Conservation (phyloP, 179 eudicot genomes). For the Silene noctiflora region DNA sequence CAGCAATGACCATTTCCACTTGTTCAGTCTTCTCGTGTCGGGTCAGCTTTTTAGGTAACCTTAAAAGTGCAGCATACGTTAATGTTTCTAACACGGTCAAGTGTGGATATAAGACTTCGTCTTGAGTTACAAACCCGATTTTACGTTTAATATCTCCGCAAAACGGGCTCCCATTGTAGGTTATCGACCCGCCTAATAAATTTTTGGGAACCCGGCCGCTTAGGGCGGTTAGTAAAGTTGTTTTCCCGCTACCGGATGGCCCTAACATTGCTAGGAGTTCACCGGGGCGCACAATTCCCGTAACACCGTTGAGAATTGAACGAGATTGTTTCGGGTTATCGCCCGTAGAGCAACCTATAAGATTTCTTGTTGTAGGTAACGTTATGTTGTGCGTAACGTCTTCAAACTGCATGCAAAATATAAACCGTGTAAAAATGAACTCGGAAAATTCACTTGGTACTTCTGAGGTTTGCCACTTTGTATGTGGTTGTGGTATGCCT, state of each 20-base stretch:
- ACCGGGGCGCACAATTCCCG: conserved; percentile 59
- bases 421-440: background rate
- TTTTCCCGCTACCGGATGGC: conserved; percentile 80
- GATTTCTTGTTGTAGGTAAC: conserved; percentile 16
- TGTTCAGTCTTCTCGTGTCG: conserved; percentile 45
- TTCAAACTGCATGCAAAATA: conserved; percentile 49
- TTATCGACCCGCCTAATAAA: conserved; percentile 42
- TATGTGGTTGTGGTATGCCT: no score
- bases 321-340: conserved; percentile 37
- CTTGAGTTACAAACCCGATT: conserved; percentile 69
- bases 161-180: conserved; percentile 53
- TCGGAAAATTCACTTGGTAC: no score
- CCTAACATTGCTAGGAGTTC: conserved; percentile 78
- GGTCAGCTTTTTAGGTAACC: conserved; percentile 44
- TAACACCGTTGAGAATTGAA: conserved; percentile 45
- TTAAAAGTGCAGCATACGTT: conserved; percentile 51
- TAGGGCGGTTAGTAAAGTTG: conserved; percentile 65
- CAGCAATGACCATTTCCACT: conserved; percentile 41
- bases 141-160: conserved; percentile 49
- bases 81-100: conserved; percentile 65
- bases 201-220: conserved; percentile 52
- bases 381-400: conserved; percentile 52
- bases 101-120: conserved; percentile 68
- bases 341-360: conserved; percentile 23
- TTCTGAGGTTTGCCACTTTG: no score